These are phyloP conservation scores for Globisporangium rhizosaccharum DNA, from an alignment of 352 stramenopile species.

Conservation along the genomic window DNA sequence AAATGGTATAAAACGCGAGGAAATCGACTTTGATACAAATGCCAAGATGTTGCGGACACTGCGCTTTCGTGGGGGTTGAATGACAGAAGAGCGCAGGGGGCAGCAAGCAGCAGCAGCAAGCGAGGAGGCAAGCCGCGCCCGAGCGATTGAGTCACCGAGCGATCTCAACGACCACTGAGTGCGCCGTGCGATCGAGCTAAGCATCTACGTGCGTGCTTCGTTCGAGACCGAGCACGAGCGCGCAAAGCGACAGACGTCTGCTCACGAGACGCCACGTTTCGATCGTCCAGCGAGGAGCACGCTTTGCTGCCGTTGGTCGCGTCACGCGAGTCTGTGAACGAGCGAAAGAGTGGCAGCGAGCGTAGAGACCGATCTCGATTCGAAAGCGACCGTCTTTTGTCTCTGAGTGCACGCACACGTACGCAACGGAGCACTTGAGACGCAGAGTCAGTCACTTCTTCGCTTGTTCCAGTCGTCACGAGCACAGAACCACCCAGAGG, in stretches of 20 bases:
- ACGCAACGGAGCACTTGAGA: too few species aligned
- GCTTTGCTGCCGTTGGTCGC: too few species aligned
- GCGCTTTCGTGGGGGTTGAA: slow-evolving; percentile 6
- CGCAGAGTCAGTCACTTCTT: too few species aligned
- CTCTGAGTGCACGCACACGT: background rate
- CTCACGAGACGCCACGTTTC: too few species aligned
- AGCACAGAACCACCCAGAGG: too few species aligned
- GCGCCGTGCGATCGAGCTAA: too few species aligned
- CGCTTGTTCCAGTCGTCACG: too few species aligned
- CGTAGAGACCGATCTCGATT: background rate
- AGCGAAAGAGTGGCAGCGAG: background rate
- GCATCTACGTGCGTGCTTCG: too few species aligned
- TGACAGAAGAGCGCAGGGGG: slow-evolving; percentile 1
- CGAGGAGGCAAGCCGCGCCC: background rate
- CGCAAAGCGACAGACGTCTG: too few species aligned
- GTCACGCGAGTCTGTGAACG: background rate
- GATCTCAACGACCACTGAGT: too few species aligned
- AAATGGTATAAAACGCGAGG: background rate
- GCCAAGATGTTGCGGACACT: background rate
- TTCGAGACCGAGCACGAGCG: too few species aligned
- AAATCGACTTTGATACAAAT: background rate
- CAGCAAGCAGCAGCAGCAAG: background rate
- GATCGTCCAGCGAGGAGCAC: too few species aligned
- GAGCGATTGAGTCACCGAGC: background rate
- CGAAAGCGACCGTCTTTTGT: background rate